A percentile compares a stretch with the other conserved stretches of the same genome.
Evolutionary conservation across 1,284 basidiomycete genomes (phyloP).

Genomic region (Agaricales sp.): DNA sequence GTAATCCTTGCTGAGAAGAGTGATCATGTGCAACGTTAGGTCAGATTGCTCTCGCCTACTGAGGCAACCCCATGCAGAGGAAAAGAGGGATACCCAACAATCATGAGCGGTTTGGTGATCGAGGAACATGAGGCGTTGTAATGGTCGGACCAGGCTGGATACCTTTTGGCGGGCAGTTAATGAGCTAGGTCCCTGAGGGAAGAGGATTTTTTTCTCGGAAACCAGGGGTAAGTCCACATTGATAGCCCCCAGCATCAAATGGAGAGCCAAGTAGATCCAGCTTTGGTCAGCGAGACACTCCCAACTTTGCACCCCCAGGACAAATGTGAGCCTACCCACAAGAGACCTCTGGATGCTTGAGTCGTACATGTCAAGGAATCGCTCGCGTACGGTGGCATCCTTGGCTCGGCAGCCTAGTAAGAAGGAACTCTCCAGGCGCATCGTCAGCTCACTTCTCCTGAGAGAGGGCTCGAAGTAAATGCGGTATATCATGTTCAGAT

Average conservation of each 20-base stretch:
- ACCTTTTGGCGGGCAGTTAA: conserved; percentile 39
- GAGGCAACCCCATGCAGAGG: conserved; percentile 83
- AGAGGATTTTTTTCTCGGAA: conserved; percentile 26
- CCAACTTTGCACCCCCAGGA: conserved; percentile 94
- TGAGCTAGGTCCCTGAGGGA: conserved; percentile 19
- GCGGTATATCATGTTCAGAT: conserved; percentile 86
- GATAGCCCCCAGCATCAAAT: conserved; percentile 81
- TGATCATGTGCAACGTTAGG: conserved; percentile 84
- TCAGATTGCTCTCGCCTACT: conserved; percentile 84
- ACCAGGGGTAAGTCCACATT: conserved; percentile 48
- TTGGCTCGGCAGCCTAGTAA: conserved; percentile 85
- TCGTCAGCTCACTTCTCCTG: conserved; percentile 88
- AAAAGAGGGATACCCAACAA: conserved; percentile 87
- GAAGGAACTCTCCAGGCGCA: conserved; percentile 90
- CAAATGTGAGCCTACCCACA: conserved; percentile 79
- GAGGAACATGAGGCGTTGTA: conserved; percentile 79
- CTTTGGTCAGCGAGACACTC: conserved; percentile 89
- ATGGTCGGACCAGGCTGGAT: conserved; percentile 59
- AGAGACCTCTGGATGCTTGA: conserved; percentile 80
- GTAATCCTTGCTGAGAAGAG: conserved; percentile 88
- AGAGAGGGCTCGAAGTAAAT: conserved; percentile 87
- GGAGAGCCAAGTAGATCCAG: conserved; percentile 91
- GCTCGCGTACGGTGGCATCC: conserved; percentile 72
- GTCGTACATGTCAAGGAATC: conserved; percentile 90
- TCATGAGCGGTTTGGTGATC: conserved; percentile 74